Conservation (phyloP, 2,329 filamentous ascomycete species). For the Elsinoe perseae region DNA sequence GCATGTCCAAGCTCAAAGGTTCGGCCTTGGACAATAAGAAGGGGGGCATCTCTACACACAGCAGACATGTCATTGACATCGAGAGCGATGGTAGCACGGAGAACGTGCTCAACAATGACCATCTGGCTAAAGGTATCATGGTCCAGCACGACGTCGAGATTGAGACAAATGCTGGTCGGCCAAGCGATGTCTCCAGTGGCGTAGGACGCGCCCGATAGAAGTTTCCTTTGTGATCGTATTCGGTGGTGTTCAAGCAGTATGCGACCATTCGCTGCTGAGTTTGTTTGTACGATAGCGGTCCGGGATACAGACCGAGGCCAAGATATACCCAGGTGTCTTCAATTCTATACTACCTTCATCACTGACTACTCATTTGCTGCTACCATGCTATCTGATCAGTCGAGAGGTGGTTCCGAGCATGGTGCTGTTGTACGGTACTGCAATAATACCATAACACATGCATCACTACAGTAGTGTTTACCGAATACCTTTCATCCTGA, state of each 20-base stretch:
- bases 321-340: neutral
- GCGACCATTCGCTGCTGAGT: neutral
- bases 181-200: conserved; percentile 2
- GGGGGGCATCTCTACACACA: conserved; percentile 5
- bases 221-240: neutral
- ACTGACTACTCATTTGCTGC: no score
- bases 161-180: neutral
- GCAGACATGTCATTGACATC: neutral
- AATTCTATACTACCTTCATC: neutral
- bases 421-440: no score
- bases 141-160: conserved; percentile 6
- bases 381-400: no score
- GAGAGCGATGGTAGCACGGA: conserved; percentile 9
- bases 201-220: neutral
- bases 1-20: conserved; percentile 1
- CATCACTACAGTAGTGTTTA: no score
- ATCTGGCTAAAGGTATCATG: neutral
- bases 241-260: neutral
- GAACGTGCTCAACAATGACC: conserved; percentile 3
- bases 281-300: neutral
- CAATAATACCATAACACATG: no score
- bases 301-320: neutral
- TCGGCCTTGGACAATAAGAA: conserved; percentile 9
- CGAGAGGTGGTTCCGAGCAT: no score
- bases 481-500: no score